These are phyloP conservation scores for Hibiscus trionum DNA, from an alignment of 345 rosid genomes.

Conservation along the genomic window DNA sequence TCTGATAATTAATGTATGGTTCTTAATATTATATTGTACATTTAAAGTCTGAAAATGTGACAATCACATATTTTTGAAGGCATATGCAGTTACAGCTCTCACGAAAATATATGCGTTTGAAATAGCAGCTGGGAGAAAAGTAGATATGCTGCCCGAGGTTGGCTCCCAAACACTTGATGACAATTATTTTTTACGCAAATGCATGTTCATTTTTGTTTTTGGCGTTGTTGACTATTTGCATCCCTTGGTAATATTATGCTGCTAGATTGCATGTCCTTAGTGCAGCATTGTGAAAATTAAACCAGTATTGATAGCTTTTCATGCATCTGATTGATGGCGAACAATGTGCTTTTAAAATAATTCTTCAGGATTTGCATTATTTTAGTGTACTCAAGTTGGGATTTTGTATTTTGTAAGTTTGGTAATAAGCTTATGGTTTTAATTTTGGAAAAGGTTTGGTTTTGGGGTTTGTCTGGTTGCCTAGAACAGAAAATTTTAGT, in stretches of 20 bases:
- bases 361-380: background rate
- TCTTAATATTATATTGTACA: background rate
- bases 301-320: background rate
- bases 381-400: background rate
- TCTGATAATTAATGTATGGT: background rate
- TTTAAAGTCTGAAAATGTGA: background rate
- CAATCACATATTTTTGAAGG: conserved; percentile 41
- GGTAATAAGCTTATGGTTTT: background rate
- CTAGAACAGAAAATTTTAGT: background rate
- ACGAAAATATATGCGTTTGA: conserved; percentile 90
- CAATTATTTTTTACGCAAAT: background rate
- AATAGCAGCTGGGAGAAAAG: conserved; percentile 78
- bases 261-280: background rate
- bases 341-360: background rate
- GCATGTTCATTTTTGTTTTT: background rate
- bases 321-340: background rate
- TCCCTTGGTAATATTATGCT: background rate
- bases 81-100: conserved; percentile 84
- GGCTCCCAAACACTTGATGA: conserved; percentile 13
- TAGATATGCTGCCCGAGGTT: conserved; percentile 90
- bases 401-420: background rate
- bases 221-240: background rate
- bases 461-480: background rate
- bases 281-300: background rate
- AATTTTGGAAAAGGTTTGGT: background rate